A percentile compares a stretch with the other conserved stretches of the same genome.
phyloP scores from a whole-genome alignment of 495 filamentous ascomycete species.

The Rostrohypoxylon terebratum region DNA sequence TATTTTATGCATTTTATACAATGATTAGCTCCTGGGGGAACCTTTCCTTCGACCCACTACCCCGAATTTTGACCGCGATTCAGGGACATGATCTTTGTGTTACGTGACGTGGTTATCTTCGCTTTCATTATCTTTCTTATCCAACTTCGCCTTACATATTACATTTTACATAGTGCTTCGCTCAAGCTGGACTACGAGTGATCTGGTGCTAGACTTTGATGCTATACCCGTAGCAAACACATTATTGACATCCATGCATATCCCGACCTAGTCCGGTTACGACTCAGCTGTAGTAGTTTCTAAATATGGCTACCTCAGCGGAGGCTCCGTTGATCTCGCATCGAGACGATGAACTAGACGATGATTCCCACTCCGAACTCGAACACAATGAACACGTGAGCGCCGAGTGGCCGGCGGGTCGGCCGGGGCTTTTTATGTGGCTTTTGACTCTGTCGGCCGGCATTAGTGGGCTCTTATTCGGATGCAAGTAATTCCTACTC shows the following conservation, averaged over 20 bases:
- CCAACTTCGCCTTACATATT: not conserved
- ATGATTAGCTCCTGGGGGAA: conserved; percentile 26
- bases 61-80: not conserved
- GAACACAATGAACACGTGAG: conserved; percentile 21
- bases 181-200: conserved; percentile 2
- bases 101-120: conserved; percentile 4
- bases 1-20: not conserved
- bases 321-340: conserved; percentile 40
- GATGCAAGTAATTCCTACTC: conserved; percentile 70
- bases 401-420: conserved; percentile 32
- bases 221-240: not conserved
- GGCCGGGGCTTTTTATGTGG: conserved; percentile 70
- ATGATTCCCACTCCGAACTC: conserved; percentile 37
- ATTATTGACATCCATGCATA: conserved; percentile 2
- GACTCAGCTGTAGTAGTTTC: not conserved
- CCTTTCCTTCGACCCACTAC: conserved; percentile 15
- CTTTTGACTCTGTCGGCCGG: conserved; percentile 81
- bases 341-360: conserved; percentile 45
- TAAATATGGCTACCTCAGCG: conserved; percentile 27
- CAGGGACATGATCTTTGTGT: conserved; percentile 9
- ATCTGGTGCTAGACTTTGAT: not conserved
- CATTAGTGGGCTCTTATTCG: conserved; percentile 88
- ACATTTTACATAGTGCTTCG: not conserved
- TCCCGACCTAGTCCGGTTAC: conserved; percentile 3
- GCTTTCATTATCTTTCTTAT: not conserved